Base-by-base conservation (phyloP, 2,329 filamentous ascomycete species). In the Trichoderma endophyticum region DNA sequence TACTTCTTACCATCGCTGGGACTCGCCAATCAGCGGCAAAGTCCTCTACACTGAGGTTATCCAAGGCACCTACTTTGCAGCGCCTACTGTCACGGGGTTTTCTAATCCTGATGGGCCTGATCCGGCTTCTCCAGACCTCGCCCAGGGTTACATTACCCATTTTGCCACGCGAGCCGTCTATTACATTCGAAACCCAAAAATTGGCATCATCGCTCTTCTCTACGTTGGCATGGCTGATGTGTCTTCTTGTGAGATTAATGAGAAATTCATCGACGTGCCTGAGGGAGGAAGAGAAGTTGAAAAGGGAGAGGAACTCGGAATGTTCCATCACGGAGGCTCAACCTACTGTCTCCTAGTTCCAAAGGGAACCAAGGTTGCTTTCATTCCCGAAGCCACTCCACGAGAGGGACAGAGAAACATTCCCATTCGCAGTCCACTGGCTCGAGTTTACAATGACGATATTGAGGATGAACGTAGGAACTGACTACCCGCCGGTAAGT, bases 291-390 rank as follows among this genome's bases (percentile, higher is more conserved):
- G 0, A 3, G 12, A n/a, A 1, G 57, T 70, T 15, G 4, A 62
- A 4, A 93, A 93, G 82, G 91, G 91, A 8, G 88, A 93, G 15
- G 82, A 92, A 81, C 82, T 90, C 30, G 91, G 91, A 39, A 93
- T 92, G 90, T 93, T 93, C 81, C 91, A 93, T 77, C 92, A 90
- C 76, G 91, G 91, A 24, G 91, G 91, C 1, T 89, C 86, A 6
- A 88, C 87, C 0, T 87, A 92, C 76, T 91, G 89, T 75, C 78
- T 93, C 72, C 77, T 93, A 1, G 92, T 93, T 81, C 80, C 87
- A 26, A 82, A 85, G 72, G 84, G 81, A 0, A 84, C 89, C 28
- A 82, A 82, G 63, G 77, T 87, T 4, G 66, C 74, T 0, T 77
- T 75, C 62, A 67, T 73, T 5, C 63, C 68, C 4, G 73, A 26